phyloP scores from a whole-genome alignment of 2,329 filamentous ascomycete genomes.

The Phialophora verrucosa region DNA sequence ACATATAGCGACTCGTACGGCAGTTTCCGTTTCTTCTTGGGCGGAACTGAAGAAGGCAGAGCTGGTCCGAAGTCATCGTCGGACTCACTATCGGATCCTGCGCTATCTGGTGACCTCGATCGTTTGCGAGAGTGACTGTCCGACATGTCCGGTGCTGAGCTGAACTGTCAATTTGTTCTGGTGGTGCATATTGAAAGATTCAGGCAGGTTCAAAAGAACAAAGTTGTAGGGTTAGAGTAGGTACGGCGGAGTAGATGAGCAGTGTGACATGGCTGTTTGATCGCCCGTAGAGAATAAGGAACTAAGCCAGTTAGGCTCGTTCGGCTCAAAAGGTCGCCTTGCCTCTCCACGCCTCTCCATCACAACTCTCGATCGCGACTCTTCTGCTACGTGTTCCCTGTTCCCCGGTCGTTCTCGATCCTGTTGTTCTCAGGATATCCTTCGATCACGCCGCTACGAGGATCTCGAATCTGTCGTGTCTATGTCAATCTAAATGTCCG shows the following conservation, averaged over 20 bases:
- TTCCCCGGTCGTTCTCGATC: neutral
- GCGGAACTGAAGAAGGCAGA: conserved; percentile 76
- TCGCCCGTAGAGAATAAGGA: neutral
- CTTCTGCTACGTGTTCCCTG: neutral
- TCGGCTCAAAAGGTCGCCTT: neutral
- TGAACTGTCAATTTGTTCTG: neutral
- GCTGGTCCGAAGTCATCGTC: conserved; percentile 93
- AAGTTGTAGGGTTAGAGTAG: neutral
- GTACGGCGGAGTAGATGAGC: neutral
- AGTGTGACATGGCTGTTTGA: neutral
- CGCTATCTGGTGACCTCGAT: conserved; percentile 22
- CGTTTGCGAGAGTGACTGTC: conserved; percentile 28
- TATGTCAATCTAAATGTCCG: neutral
- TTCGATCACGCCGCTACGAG: neutral
- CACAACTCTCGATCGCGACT: neutral
- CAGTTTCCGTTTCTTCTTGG: conserved; percentile 90
- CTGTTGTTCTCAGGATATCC: neutral
- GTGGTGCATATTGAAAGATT: neutral
- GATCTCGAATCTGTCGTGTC: neutral
- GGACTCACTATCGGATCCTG: conserved; percentile 51
- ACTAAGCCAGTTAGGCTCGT: no score
- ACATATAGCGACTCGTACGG: conserved; percentile 96
- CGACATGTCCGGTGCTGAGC: conserved; percentile 21
- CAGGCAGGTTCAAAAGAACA: neutral
- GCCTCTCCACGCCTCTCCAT: neutral